phyloP scores from a whole-genome alignment of 176 grass and related monocot genomes.

The Elaeis guineensis region DNA sequence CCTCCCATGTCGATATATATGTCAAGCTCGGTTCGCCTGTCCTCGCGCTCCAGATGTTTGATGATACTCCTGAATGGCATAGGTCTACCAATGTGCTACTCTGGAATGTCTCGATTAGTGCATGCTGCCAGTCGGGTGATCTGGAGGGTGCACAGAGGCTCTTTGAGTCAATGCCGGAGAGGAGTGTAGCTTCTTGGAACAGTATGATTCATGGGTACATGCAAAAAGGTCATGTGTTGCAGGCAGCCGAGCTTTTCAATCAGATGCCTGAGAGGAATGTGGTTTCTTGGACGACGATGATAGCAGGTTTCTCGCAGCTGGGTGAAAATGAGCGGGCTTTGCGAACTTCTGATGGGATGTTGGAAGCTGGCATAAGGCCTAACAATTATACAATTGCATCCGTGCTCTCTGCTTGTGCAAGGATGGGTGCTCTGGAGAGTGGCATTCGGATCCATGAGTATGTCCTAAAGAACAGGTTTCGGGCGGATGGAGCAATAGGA shows the following conservation, averaged over 20 bases:
- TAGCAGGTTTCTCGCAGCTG: conserved; percentile 5
- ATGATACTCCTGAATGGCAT: conserved; percentile 15
- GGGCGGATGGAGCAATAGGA: conserved; percentile 12
- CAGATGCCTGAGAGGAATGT: conserved; percentile 12
- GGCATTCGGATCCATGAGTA: conserved; percentile 16
- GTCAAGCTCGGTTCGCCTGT: conserved; percentile 3
- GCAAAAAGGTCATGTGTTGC: background rate
- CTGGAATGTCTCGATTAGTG: conserved; percentile 14
- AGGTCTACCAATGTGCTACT: conserved; percentile 3
- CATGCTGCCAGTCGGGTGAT: background rate
- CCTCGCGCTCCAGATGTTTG: conserved; percentile 12
- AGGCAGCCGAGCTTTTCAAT: conserved; percentile 2
- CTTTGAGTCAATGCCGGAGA: conserved; percentile 11
- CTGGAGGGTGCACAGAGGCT: background rate
- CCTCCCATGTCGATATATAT: conserved; percentile 13
- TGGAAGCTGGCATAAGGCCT: background rate
- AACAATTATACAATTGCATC: conserved; percentile 13
- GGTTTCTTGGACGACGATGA: conserved; percentile 16
- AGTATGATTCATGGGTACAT: conserved; percentile 6
- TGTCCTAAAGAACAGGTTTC: conserved; percentile 6
- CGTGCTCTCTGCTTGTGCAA: conserved; percentile 6
- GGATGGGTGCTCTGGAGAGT: conserved; percentile 18
- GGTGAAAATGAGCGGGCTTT: conserved; percentile 4
- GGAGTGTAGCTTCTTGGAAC: conserved; percentile 10
- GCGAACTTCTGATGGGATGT: conserved; percentile 8